Base-by-base conservation (phyloP, 371 early-diverging fungal genomes). In the Blastocladiella emersonii region DNA sequence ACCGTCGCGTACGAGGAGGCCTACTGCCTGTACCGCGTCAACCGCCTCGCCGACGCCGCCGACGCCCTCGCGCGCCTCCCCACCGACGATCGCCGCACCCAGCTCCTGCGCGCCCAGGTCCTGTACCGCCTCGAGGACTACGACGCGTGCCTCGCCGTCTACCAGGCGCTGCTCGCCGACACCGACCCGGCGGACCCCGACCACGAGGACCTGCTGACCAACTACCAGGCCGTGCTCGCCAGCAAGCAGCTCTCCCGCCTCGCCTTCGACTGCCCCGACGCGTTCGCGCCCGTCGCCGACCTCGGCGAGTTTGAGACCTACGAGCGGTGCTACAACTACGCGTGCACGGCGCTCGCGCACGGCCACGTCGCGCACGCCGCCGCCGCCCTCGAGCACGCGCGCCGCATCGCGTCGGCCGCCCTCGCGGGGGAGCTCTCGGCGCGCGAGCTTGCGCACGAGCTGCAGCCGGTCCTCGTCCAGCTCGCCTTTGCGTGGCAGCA, bases 401-500 rank as follows among this genome's bases (percentile, higher is more conserved):
- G 61, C 19, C 82, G 84, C 64, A 66, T 74, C 4, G 73, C 77
- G 56, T 65, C 77, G 2, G 63, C 82, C 25, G 5, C 39, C 8
- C 39, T 39, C 13, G 39, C 39, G 8, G 39, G 13, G 8, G 39
- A 13, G 8, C 39, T 39, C 8, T 39, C 39, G 39, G 8, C 5
- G 13, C 39, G 44, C 56, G 85, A 86, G 61, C 82, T 85, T 35
- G 83, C 86, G 56, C 76, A 79, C 48, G 90, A 89, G 66, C 64
- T 87, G 67, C 80, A 81, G 21, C 77, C 83, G 12, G 81, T 89
- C 61, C 69, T 76, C 7, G 77, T 82, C 19, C 88, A 89, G 73
- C 71, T 85, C n/a, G 87, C 83, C 17, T 88, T 83, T 65, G 82
- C 85, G 45, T 79, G 80, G 66, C 90, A 89, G 67, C 59, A 81